Conservation (phyloP, 768 basidiomycete genomes). For the Mycena belliarum region DNA sequence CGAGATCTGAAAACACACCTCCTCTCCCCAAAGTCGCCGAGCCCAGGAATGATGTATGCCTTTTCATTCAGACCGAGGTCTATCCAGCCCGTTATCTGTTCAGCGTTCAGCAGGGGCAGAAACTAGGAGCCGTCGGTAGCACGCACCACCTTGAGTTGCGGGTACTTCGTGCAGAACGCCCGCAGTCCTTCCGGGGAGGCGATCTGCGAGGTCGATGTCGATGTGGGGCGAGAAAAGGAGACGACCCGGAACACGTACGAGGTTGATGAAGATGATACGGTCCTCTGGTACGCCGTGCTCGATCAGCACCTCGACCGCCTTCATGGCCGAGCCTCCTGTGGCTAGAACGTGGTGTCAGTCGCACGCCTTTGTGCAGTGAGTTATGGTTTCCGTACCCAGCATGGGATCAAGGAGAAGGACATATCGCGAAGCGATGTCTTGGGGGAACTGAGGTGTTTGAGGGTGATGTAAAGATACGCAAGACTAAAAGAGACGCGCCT, state of each 20-base stretch:
- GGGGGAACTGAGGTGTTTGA: constrained; percentile 65
- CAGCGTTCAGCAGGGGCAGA: neutral
- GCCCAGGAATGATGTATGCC: constrained; percentile 87
- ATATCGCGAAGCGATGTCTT: constrained; percentile 89
- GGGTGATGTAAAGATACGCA: neutral
- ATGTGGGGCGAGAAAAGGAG: neutral
- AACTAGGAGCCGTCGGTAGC: neutral
- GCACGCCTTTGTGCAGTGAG: neutral
- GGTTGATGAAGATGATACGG: constrained; percentile 91
- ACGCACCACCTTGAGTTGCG: constrained; percentile 75
- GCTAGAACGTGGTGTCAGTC: constrained; percentile 41
- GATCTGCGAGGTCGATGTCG: constrained; percentile 61
- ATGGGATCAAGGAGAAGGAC: constrained; percentile 96
- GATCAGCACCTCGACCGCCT: constrained; percentile 92
- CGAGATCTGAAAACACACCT: constrained; percentile 44
- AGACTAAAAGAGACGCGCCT: constrained; percentile 42
- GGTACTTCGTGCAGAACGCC: constrained; percentile 76
- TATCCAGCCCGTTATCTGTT: constrained; percentile 92
- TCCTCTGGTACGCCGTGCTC: constrained; percentile 93
- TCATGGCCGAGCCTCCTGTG: constrained; percentile 96
- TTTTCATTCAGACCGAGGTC: constrained; percentile 90
- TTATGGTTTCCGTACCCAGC: constrained; percentile 64
- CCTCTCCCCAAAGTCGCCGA: constrained; percentile 97
- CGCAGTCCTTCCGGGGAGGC: constrained; percentile 88
- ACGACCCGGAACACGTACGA: constrained; percentile 50